Evolutionary conservation across 208 protist species (phyloP).

Genomic region (Wallacemonas sp.): DNA sequence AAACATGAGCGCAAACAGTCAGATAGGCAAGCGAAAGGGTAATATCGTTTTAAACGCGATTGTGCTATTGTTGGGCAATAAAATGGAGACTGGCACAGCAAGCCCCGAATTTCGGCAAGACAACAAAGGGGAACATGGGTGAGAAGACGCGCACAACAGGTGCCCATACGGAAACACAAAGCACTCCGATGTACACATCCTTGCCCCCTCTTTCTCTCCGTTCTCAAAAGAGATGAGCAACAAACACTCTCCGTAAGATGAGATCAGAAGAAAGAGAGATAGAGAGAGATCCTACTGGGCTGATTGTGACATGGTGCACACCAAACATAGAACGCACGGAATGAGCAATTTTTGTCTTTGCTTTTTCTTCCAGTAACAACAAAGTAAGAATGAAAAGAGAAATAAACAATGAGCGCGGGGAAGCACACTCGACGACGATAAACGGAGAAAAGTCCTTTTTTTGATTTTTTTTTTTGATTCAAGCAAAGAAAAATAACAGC

Average conservation of each 20-base stretch:
- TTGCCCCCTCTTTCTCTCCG: neutral
- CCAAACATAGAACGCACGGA: too few relatives aligned
- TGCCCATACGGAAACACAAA: too few relatives aligned
- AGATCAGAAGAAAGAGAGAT: neutral
- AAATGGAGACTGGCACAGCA: too few relatives aligned
- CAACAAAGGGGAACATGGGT: neutral
- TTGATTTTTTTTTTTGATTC: constrained; percentile 7
- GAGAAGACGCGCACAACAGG: too few relatives aligned
- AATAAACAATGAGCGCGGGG: constrained; percentile 5
- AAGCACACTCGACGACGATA: neutral
- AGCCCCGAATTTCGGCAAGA: too few relatives aligned
- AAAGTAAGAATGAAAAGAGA: neutral
- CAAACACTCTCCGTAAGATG: neutral
- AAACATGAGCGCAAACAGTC: neutral
- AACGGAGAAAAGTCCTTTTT: neutral
- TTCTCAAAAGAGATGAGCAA: neutral
- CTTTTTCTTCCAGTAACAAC: neutral
- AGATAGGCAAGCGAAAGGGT: too few relatives aligned
- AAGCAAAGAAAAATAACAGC: too few relatives aligned
- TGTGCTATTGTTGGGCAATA: too few relatives aligned
- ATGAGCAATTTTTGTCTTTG: neutral
- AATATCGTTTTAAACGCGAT: too few relatives aligned
- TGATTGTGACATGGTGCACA: too few relatives aligned
- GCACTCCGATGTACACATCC: neutral
- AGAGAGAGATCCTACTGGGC: neutral